Percentiles rank a stretch among this genome's conserved stretches.
These are phyloP conservation scores for Paramecium biaurelia DNA, from an alignment of 73 alveolate genomes.

Conservation along the genomic window DNA sequence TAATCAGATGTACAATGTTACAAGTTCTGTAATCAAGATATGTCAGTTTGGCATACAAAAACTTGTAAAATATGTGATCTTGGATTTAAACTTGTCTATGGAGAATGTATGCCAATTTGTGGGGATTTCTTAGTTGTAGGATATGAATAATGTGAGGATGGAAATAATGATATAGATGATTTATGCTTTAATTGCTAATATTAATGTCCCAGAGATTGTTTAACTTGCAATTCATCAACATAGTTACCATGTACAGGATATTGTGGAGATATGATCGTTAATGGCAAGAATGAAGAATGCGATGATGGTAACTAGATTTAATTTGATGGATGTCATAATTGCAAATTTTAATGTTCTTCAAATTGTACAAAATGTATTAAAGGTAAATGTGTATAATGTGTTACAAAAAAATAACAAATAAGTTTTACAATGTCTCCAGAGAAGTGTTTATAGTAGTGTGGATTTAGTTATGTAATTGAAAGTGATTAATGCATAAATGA, in stretches of 20 bases:
- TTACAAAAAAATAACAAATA: background rate
- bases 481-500: background rate
- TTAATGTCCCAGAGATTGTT: background rate
- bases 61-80: background rate
- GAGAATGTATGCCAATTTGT: background rate
- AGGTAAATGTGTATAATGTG: background rate
- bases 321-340: background rate
- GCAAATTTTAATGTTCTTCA: background rate
- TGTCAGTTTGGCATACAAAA: background rate
- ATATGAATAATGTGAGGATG: background rate
- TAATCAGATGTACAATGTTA: background rate
- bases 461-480: background rate
- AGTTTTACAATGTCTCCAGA: background rate
- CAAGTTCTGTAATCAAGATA: background rate
- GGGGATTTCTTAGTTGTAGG: background rate
- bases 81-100: background rate
- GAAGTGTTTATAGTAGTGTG: background rate
- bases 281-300: background rate
- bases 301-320: constrained; percentile 23
- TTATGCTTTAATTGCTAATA: background rate
- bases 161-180: background rate
- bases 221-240: background rate
- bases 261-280: background rate
- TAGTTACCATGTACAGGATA: background rate
- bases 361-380: background rate